A percentile compares a stretch with the other conserved stretches of the same genome.
Conservation (phyloP, 345 rosid species). For the Nasturtium officinale region DNA sequence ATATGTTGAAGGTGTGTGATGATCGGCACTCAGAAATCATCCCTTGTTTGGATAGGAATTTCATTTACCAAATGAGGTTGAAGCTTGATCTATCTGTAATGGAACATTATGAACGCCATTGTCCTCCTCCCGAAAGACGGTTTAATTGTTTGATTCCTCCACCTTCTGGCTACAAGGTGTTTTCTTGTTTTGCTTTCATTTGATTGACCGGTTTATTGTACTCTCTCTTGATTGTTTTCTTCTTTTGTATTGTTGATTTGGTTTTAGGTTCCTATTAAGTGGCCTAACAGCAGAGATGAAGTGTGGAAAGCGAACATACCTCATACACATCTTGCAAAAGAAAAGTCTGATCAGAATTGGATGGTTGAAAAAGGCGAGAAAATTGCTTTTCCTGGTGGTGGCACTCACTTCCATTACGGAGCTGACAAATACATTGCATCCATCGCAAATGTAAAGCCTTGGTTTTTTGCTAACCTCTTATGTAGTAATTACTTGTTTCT, state of each 20-base stretch:
- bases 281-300: slow-evolving; percentile 99
- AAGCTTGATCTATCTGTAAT: slow-evolving; percentile 90
- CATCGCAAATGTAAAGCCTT: slow-evolving; percentile 83
- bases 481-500: slow-evolving; percentile 20
- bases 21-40: slow-evolving; percentile 92
- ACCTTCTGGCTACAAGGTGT: slow-evolving; percentile 92
- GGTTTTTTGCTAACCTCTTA: neutral
- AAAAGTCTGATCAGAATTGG: slow-evolving; percentile 99
- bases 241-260: slow-evolving; percentile 13
- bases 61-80: slow-evolving; percentile 90
- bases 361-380: slow-evolving; percentile 98
- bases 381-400: slow-evolving; percentile 95
- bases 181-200: slow-evolving; percentile 4
- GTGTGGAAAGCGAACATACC: slow-evolving; percentile 99
- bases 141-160: slow-evolving; percentile 98
- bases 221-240: slow-evolving; percentile 2
- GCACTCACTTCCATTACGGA: slow-evolving; percentile 98
- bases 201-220: neutral
- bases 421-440: slow-evolving; percentile 96
- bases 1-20: slow-evolving; percentile 78
- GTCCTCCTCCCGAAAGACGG: slow-evolving; percentile 92
- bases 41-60: slow-evolving; percentile 92
- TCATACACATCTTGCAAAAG: slow-evolving; percentile 97
- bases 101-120: slow-evolving; percentile 99
- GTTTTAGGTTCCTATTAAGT: slow-evolving; percentile 85